These are phyloP conservation scores for Onygenales sp. DNA, from an alignment of 2,329 filamentous ascomycete species.

Conservation along the genomic window DNA sequence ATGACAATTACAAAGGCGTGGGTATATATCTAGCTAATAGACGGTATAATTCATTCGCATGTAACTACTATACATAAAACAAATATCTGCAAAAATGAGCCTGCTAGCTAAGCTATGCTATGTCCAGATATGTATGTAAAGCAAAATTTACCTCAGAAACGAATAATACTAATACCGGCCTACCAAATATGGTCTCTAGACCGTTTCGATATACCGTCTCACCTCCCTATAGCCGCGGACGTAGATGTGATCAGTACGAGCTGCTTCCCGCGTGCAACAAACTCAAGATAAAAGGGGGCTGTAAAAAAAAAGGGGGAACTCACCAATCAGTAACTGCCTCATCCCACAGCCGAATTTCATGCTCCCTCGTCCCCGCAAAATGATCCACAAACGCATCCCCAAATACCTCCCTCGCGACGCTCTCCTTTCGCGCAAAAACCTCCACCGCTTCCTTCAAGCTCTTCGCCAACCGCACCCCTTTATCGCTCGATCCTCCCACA, in stretches of 20 bases:
- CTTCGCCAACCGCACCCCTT: constrained; percentile 71
- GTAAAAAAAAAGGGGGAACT: constrained; percentile 28
- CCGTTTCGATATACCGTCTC: constrained; percentile 69
- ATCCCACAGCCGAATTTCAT: constrained; percentile 85
- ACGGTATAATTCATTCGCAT: no score
- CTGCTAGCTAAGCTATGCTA: no score
- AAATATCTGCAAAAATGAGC: no score
- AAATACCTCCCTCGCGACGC: constrained; percentile 86
- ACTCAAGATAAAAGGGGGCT: background rate
- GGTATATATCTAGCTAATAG: no score
- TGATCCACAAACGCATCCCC: constrained; percentile 95
- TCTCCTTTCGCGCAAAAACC: constrained; percentile 65
- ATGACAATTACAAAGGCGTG: no score
- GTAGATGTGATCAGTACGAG: constrained; percentile 7
- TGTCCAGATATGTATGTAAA: background rate
- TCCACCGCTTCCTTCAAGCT: constrained; percentile 74
- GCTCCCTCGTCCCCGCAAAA: constrained; percentile 82
- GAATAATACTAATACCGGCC: no score
- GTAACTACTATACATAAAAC: no score
- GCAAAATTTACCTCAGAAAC: no score
- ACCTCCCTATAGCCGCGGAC: constrained; percentile 50
- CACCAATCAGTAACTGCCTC: constrained; percentile 96
- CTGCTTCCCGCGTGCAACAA: background rate
- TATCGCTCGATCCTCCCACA: constrained; percentile 61
- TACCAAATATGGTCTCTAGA: constrained; percentile 29